A percentile compares a stretch with the other conserved stretches of the same genome.
phyloP scores from a whole-genome alignment of 2,329 filamentous ascomycete genomes.

The Colletotrichum sp. region DNA sequence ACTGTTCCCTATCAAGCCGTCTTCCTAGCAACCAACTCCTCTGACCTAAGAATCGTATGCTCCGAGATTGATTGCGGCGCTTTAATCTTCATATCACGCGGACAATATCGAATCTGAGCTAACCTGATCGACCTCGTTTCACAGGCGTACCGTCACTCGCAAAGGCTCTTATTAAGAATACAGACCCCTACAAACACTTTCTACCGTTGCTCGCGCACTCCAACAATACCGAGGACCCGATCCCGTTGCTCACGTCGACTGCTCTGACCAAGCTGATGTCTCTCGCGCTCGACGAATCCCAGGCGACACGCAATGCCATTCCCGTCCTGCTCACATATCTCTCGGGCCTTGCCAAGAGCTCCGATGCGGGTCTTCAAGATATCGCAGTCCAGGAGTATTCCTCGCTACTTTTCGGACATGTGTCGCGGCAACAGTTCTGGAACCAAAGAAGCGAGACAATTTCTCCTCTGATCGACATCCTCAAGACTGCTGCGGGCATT shows the following conservation, averaged over 20 bases:
- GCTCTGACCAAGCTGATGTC: constrained; percentile 83
- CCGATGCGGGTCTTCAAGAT: constrained; percentile 90
- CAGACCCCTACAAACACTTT: constrained; percentile 82
- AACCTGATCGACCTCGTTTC: neutral
- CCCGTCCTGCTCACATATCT: constrained; percentile 87
- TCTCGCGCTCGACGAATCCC: constrained; percentile 65
- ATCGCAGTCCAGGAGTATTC: constrained; percentile 95
- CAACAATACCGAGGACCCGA: constrained; percentile 76
- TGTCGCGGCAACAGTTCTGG: constrained; percentile 87
- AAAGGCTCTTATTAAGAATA: constrained; percentile 75
- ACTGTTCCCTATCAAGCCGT: neutral
- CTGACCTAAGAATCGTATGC: neutral
- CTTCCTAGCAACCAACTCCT: neutral
- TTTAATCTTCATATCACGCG: neutral
- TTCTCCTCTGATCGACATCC: constrained; percentile 80
- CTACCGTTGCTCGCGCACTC: constrained; percentile 83
- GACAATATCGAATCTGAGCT: neutral
- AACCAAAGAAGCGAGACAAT: constrained; percentile 86
- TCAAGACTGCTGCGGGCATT: constrained; percentile 78
- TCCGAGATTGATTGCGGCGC: neutral
- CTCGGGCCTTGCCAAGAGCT: constrained; percentile 80
- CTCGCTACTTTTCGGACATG: constrained; percentile 76
- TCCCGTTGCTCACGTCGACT: constrained; percentile 88
- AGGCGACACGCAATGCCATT: constrained; percentile 76
- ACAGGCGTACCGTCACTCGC: constrained; percentile 82